Evolutionary conservation across 331 rosid genomes (phyloP).

Genomic region (Erythrophleum ivorense): DNA sequence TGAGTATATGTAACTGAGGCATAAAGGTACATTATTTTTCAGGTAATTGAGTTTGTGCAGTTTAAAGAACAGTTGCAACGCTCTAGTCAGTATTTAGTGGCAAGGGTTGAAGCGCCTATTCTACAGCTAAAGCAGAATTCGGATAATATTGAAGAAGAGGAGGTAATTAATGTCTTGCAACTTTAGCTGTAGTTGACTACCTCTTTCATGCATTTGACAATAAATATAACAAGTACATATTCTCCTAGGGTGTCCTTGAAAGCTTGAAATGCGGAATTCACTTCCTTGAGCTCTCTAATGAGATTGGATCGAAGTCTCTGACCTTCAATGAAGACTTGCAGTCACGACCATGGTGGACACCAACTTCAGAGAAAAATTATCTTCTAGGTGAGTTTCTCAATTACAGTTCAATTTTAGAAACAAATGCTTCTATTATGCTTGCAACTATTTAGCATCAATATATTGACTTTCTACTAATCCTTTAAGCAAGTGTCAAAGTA

Average conservation of each 20-base stretch:
- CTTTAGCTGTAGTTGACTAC: constrained; percentile 27
- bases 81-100: constrained; percentile 81
- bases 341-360: constrained; percentile 98
- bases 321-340: constrained; percentile 90
- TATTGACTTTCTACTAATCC: constrained; percentile 23
- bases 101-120: constrained; percentile 81
- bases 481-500: background rate
- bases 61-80: constrained; percentile 84
- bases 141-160: constrained; percentile 79
- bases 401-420: constrained; percentile 17
- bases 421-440: constrained; percentile 9
- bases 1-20: constrained; percentile 31
- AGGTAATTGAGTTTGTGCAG: constrained; percentile 97
- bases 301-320: constrained; percentile 83
- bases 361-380: constrained; percentile 80
- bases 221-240: constrained; percentile 24
- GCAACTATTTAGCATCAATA: constrained; percentile 11
- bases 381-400: constrained; percentile 73
- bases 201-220: constrained; percentile 33
- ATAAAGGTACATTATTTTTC: constrained; percentile 39
- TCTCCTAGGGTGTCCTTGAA: constrained; percentile 68
- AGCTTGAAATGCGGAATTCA: constrained; percentile 74
- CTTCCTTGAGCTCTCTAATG: constrained; percentile 83
- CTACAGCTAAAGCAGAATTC: constrained; percentile 85
- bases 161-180: constrained; percentile 57